Evolutionary conservation across 202 grass and related monocot genomes (phyloP).

Genomic region (Eragrostis tef): DNA sequence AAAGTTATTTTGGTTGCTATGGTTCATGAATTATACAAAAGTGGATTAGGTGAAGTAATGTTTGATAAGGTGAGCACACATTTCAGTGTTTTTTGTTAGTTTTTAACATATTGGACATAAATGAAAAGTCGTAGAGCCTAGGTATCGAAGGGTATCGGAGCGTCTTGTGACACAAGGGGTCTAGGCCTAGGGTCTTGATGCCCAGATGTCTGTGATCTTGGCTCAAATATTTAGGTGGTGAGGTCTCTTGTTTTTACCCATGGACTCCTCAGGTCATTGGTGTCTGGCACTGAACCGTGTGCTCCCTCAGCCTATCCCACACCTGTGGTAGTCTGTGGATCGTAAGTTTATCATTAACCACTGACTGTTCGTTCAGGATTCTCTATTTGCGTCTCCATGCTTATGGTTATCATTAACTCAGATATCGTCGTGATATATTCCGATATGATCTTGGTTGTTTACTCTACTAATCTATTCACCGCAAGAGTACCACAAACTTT

Average conservation of each 20-base stretch:
- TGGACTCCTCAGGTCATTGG: not conserved
- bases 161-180: not conserved
- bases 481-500: not conserved
- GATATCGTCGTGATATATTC: not conserved
- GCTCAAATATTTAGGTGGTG: not conserved
- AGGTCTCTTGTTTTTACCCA: not conserved
- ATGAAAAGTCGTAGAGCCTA: constrained; percentile 15
- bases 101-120: constrained; percentile 2
- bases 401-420: not conserved
- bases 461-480: not conserved
- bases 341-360: not conserved
- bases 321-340: not conserved
- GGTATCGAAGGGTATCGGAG: not conserved
- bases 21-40: constrained; percentile 89
- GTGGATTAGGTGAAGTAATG: constrained; percentile 79
- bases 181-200: not conserved
- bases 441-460: not conserved
- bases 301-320: not conserved
- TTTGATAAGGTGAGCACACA: constrained; percentile 79
- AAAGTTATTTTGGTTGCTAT: constrained; percentile 94
- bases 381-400: not conserved
- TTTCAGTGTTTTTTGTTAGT: constrained; percentile 31
- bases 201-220: constrained; percentile 3
- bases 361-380: not conserved
- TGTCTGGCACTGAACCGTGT: not conserved